A percentile compares a stretch with the other conserved stretches of the same genome.
These are phyloP conservation scores for Plantago elongata DNA, from an alignment of 257 asterid species.

Conservation along the genomic window DNA sequence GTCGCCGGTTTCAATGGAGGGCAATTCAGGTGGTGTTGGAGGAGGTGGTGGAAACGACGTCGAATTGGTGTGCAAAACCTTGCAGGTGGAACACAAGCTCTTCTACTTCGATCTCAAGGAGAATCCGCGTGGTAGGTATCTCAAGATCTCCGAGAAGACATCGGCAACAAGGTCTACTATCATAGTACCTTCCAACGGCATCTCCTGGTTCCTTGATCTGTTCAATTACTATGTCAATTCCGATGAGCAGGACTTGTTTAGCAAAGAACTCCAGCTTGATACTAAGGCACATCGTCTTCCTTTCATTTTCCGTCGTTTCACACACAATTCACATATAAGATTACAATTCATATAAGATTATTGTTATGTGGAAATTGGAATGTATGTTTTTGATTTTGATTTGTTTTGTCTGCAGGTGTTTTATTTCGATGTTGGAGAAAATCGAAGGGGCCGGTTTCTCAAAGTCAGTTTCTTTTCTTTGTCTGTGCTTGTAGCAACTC, in stretches of 20 bases:
- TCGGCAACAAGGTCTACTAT: constrained; percentile 96
- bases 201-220: constrained; percentile 96
- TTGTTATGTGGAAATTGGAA: too few relatives aligned
- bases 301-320: too few relatives aligned
- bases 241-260: constrained; percentile 66
- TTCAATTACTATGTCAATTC: constrained; percentile 93
- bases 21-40: constrained; percentile 58
- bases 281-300: constrained; percentile 45
- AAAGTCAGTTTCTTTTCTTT: constrained; percentile 46
- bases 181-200: constrained; percentile 86
- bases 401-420: constrained; percentile 55
- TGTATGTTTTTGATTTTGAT: background rate
- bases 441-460: constrained; percentile 94
- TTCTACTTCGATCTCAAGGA: constrained; percentile 97
- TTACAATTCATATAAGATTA: too few relatives aligned
- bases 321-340: too few relatives aligned
- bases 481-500: background rate
- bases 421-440: constrained; percentile 92
- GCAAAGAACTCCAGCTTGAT: constrained; percentile 97
- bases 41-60: constrained; percentile 85
- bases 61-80: constrained; percentile 80
- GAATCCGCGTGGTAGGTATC: constrained; percentile 94
- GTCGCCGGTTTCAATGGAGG: constrained; percentile 48
- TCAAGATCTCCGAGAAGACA: constrained; percentile 94
- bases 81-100: constrained; percentile 95